Evolutionary conservation across 331 rosid genomes (phyloP), one percentile per base, ranked within the genome.

Genomic region (Malus hybrid): DNA sequence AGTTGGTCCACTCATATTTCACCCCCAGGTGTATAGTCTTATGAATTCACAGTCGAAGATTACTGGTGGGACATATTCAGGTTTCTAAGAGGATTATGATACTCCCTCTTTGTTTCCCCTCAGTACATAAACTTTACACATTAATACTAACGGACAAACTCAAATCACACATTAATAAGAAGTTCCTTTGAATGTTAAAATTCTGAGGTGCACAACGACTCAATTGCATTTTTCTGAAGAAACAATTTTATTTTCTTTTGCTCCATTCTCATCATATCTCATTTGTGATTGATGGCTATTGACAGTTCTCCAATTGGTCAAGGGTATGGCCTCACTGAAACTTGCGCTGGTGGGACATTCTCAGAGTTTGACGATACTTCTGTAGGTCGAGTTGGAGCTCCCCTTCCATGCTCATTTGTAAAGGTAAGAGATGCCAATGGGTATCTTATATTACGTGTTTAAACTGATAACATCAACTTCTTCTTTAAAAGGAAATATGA

Each of bases 311-410:
- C 97, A 58, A 94, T 94, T 68, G 96, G 96, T 55, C 99, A 92
- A 91, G 99, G 96, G 46, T 94, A 94, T 82, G 99, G 99, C 76
- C 99, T 94, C 80, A 94, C 97, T 22, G 97, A 94, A 82, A 94
- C 99, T 68, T 89, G 93, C 77, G 99, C 96, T 71, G 97, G 97
- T 8, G 97, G 96, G 50, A 84, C 97, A 64, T 92, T 95, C 84
- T 90, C 96, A 12, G 99, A 95, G 85, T 83, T 89, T 3, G 99
- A 89, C 52, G 99, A 95, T 85, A 84, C 88, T 66, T 85, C 92
- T 36, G 99, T 90, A 70, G 97, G 92, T 72, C 97, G 97, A 33
- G 99, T 92, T 79, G 97, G 99, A 82, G 96, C 99, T 72, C 99
- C 99, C 13, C 86, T 92, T 81, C 99, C 99, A 55, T 95, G 97